A percentile compares a stretch with the other conserved stretches of the same genome.
These are phyloP conservation scores for Hordeum vulgare DNA, from an alignment of 176 grass and related monocot species.

Conservation along the genomic window MorexV3_pseudomolecules_assembly NC_058520.1:547888474-547888973, in stretches of 20 bases:
- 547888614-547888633: background rate
- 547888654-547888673: background rate
- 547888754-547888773: background rate
- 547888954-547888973: background rate
- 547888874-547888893: background rate
- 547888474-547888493: slow-evolving; percentile 86
- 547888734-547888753: background rate
- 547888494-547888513: slow-evolving; percentile 71
- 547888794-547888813: background rate
- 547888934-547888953: background rate
- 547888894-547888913: background rate
- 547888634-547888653: background rate
- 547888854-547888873: background rate
- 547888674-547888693: background rate
- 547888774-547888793: background rate
- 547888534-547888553: slow-evolving; percentile 16
- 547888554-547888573: background rate
- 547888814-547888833: background rate
- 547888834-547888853: background rate
- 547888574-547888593: background rate
- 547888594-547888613: background rate
- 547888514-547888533: slow-evolving; percentile 60
- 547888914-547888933: background rate
- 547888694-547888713: background rate
- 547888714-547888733: background rate